Percentiles rank a stretch among this genome's conserved stretches.
These are phyloP conservation scores for Dryas integrifolia DNA, from an alignment of 331 rosid species.

Conservation along the genomic window DNA sequence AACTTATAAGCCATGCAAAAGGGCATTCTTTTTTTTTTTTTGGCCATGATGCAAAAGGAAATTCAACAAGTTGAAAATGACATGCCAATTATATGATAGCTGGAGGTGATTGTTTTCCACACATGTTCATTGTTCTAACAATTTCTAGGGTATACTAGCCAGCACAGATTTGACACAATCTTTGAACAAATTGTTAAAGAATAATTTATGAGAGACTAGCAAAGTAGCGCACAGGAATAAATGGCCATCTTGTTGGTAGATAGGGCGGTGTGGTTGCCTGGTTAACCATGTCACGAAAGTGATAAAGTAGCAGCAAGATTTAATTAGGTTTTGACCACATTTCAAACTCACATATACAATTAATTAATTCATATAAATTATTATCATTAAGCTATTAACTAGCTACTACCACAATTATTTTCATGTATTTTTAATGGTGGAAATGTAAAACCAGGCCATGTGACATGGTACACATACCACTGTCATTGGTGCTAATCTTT, in stretches of 20 bases:
- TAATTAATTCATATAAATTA: not conserved
- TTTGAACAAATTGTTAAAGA: not conserved
- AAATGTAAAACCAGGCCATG: slow-evolving; percentile 11
- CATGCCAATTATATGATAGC: not conserved
- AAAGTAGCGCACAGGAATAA: not conserved
- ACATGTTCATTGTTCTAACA: not conserved
- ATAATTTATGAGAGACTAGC: not conserved
- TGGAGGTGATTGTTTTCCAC: not conserved
- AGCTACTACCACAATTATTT: not conserved
- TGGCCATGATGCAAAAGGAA: not conserved
- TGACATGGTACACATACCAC: slow-evolving; percentile 6
- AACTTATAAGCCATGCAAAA: not conserved
- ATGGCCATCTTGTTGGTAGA: slow-evolving; percentile 1
- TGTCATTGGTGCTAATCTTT: not conserved
- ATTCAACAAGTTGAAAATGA: not conserved
- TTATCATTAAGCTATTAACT: not conserved
- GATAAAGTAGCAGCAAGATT: not conserved
- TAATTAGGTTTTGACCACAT: slow-evolving; percentile 19
- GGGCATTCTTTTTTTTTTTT: too few species aligned
- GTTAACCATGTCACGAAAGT: slow-evolving; percentile 15
- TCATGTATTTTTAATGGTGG: not conserved
- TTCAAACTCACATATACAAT: not conserved
- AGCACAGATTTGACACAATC: slow-evolving; percentile 13
- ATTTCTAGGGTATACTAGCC: too few species aligned
- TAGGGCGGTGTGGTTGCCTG: slow-evolving; percentile 31